These are phyloP conservation scores for Bryoerythrophyllum caledonicum DNA, from an alignment of 225 moss, liverwort and hornwort genomes.

Conservation along the genomic window DNA sequence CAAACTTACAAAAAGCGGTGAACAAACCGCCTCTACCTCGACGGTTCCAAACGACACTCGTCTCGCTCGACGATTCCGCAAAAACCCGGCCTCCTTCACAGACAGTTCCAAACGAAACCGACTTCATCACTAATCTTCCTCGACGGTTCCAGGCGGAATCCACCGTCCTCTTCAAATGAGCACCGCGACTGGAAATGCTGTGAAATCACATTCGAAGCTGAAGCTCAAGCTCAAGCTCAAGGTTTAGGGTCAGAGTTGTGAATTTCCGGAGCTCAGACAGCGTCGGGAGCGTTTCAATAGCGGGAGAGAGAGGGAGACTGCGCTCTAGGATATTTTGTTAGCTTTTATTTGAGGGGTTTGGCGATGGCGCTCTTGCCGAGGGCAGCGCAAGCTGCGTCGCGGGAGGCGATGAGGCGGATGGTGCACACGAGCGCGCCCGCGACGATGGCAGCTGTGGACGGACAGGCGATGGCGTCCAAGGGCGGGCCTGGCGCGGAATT, in stretches of 20 bases:
- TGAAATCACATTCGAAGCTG: neutral
- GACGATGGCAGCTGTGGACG: constrained; percentile 28
- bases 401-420: constrained; percentile 22
- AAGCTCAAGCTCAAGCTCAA: neutral
- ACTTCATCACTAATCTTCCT: neutral
- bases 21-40: neutral
- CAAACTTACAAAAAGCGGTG: neutral
- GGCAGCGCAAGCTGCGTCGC: constrained; percentile 36
- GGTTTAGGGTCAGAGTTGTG: neutral
- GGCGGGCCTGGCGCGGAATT: constrained; percentile 50
- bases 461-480: constrained; percentile 24
- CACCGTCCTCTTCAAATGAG: neutral
- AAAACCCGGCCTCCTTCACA: neutral
- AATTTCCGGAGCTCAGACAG: neutral
- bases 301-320: neutral
- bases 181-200: neutral
- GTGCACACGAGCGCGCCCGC: constrained; percentile 39
- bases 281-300: neutral
- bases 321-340: neutral
- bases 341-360: neutral
- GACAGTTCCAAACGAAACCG: neutral
- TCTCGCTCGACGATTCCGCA: neutral
- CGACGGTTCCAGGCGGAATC: neutral
- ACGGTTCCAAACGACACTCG: neutral
- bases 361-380: constrained; percentile 39